Percentiles rank a stretch among this genome's conserved stretches.
phyloP scores from a whole-genome alignment of 768 basidiomycete species.

The Lentinula lateritia region DNA sequence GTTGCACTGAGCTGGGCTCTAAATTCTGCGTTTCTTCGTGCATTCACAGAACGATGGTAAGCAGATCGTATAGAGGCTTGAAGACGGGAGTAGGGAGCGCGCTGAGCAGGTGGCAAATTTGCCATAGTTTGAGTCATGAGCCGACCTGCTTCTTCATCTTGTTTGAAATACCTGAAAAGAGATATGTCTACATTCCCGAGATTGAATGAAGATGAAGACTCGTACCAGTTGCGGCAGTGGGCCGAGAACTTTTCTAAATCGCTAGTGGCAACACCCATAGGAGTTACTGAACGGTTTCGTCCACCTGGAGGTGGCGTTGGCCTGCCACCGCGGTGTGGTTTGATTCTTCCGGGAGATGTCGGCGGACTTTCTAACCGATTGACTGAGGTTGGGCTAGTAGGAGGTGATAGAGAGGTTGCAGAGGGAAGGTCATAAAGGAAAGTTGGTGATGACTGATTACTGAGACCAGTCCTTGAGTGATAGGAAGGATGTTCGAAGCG shows the following conservation, averaged over 20 bases:
- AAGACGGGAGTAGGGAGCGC: conserved; percentile 79
- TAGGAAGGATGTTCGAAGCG: conserved; percentile 45
- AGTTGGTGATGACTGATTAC: conserved; percentile 43
- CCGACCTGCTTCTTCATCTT: conserved; percentile 73
- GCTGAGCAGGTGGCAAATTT: conserved; percentile 75
- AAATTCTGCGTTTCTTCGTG: conserved; percentile 76
- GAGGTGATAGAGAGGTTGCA: conserved; percentile 50
- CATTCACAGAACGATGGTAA: conserved; percentile 77
- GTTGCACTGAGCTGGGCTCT: conserved; percentile 79
- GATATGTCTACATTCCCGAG: not conserved
- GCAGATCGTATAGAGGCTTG: conserved; percentile 84
- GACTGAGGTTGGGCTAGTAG: conserved; percentile 45
- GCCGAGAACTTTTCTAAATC: conserved; percentile 79
- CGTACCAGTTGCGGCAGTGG: conserved; percentile 73
- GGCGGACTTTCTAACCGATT: conserved; percentile 48
- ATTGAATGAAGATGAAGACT: conserved; percentile 10
- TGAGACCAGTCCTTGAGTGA: conserved; percentile 37
- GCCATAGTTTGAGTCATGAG: conserved; percentile 80
- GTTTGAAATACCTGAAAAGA: conserved; percentile 68
- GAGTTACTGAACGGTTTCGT: conserved; percentile 65
- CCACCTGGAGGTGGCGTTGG: conserved; percentile 54
- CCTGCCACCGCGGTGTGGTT: conserved; percentile 42
- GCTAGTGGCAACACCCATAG: conserved; percentile 54
- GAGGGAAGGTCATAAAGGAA: conserved; percentile 77
- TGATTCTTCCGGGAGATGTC: conserved; percentile 43